Evolutionary conservation across 495 filamentous ascomycete genomes (phyloP).

Genomic region (Podospora conica): DNA sequence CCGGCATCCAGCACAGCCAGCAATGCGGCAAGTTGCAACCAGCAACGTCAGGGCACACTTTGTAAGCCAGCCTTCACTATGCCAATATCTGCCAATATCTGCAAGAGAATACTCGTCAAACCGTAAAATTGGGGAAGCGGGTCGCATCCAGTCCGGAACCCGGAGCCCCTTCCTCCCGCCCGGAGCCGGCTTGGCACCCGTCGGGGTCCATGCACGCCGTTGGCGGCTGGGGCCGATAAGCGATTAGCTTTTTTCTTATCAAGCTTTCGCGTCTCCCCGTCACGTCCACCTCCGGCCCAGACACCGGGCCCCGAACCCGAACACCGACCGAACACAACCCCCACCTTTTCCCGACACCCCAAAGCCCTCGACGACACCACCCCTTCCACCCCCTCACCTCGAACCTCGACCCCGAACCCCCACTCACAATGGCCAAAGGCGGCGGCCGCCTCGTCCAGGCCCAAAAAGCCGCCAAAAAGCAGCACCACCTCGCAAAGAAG

Average conservation of each 20-base stretch:
- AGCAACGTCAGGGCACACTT: neutral
- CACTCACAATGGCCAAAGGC: conserved; percentile 9
- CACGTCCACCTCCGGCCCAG: neutral
- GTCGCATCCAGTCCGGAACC: neutral
- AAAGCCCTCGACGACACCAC: neutral
- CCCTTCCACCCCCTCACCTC: neutral
- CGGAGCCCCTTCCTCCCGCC: neutral
- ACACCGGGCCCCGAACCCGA: neutral
- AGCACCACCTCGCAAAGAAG: conserved; percentile 13
- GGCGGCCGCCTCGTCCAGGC: neutral
- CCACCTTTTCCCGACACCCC: neutral
- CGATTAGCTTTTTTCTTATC: neutral
- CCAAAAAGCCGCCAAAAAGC: conserved; percentile 13
- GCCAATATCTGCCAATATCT: neutral
- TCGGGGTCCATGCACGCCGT: neutral
- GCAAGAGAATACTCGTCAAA: neutral
- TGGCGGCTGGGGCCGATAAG: neutral
- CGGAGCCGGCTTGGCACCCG: conserved; percentile 16
- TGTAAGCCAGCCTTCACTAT: neutral
- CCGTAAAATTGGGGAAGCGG: neutral
- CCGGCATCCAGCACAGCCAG: neutral
- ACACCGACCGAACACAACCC: conserved; percentile 2
- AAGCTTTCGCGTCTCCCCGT: neutral
- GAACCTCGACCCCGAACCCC: neutral
- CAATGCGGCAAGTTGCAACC: too few species aligned